Conservation (phyloP, 371 early-diverging fungal species). For the Cokeromyces recurvatus region DNA sequence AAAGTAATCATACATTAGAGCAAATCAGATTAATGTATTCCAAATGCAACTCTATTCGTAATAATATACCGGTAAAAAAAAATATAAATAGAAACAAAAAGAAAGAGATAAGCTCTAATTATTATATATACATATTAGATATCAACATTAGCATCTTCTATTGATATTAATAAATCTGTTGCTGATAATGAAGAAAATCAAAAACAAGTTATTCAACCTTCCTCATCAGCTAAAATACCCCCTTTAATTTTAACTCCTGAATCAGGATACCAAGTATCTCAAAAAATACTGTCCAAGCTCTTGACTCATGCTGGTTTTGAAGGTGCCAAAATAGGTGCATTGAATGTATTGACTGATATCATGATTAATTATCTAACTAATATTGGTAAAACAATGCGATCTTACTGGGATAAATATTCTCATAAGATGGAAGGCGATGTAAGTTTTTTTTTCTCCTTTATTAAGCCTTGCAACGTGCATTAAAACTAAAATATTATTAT, state of each 20-base stretch:
- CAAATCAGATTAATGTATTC: slow-evolving; percentile 68
- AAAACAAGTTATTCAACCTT: neutral
- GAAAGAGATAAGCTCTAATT: no score
- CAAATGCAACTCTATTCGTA: slow-evolving; percentile 68
- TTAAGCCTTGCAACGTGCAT: neutral
- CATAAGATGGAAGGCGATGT: slow-evolving; percentile 74
- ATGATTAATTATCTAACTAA: slow-evolving; percentile 73
- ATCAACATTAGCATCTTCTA: slow-evolving; percentile 24
- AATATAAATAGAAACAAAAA: neutral
- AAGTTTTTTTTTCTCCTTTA: slow-evolving; percentile 10
- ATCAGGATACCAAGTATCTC: slow-evolving; percentile 58
- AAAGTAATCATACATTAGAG: slow-evolving; percentile 57
- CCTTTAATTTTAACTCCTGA: slow-evolving; percentile 55
- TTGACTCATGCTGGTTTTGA: slow-evolving; percentile 91
- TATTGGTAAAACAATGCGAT: slow-evolving; percentile 75
- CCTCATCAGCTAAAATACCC: slow-evolving; percentile 21
- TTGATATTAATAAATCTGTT: slow-evolving; percentile 10
- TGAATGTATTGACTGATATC: slow-evolving; percentile 76
- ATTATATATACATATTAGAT: slow-evolving; percentile 16
- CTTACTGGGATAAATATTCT: slow-evolving; percentile 75
- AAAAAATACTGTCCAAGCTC: slow-evolving; percentile 61
- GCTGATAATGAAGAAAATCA: neutral
- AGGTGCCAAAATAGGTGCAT: slow-evolving; percentile 57
- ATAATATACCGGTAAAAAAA: slow-evolving; percentile 43
- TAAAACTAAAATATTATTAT: neutral